Evolutionary conservation across 1,284 basidiomycete genomes (phyloP), one percentile per base, ranked within the genome.

Genomic region (Irpex sp.): DNA sequence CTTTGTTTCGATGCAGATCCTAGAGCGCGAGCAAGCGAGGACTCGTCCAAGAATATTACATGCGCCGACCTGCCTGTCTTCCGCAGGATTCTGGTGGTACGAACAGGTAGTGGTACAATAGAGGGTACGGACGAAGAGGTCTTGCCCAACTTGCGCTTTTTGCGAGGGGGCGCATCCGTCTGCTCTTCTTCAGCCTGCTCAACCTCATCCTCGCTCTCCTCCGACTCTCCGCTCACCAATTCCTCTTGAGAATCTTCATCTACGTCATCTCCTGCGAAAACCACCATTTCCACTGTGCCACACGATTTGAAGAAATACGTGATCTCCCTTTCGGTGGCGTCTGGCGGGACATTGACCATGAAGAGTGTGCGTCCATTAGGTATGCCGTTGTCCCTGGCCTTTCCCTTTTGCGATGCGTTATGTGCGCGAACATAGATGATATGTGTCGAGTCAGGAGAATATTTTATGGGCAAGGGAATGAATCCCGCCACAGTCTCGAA

Each of bases 331-430:
- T 92, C 89, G 0, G 90, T 92, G 3, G 92, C 86, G 73, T 95
- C 93, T 58, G 92, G 87, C 1, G 94, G 94, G 3, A 95, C 76
- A 70, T 97, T 95, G 62, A 91, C 91, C 7, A 95, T 77, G 71
- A 97, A 97, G 11, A 95, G 78, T 0, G 93, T 95, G 57, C 94
- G 83, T 15, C 83, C 89, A 49, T 84, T 79, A 0, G 90, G 92
- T 50, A 88, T 77, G 9, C 69, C 64, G 1, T 60, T 58, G 1
- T 65, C 66, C 57, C 72, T 70, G 9, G 68, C 66, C 49, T 74
- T 71, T 60, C 68, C 63, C 55, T 80, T 79, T 70, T 82, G 84
- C 13, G 82, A 79, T 4, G 78, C 77, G 11, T 74, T 66, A 69
- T 92, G 89, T 8, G 78, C 70, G 6, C 86, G 83, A 4, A 81